Evolutionary conservation across 345 rosid species (phyloP), one percentile per base, ranked within the genome.

Genomic region (Sapria himalayana): DNA sequence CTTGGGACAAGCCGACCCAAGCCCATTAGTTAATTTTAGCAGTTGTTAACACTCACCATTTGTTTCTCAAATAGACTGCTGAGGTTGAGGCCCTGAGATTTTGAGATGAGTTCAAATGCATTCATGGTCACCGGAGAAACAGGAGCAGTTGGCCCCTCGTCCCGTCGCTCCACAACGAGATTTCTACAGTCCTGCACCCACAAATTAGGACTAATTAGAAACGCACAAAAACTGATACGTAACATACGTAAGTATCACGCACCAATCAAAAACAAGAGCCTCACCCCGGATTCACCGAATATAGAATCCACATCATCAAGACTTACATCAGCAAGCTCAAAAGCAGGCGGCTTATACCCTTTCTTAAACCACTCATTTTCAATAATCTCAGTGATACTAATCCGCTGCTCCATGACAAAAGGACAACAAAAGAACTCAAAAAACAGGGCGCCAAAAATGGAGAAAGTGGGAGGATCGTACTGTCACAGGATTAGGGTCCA

Each of bases 361-460:
- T 91, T 84, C 49, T 80, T 91, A 60, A 91, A 91, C 99, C 99
- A 91, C 29, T 84, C 95, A 61, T 84, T 80, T 65, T 66, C 81
- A 55, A 79, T 64, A 59, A 84, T 66, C 61, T 80, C 92, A 2
- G 86, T 65, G 44, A 69, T 66, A 31, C 79, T 72, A 33, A 89
- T 84, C 22, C 95, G 77, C 95, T 91, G 81, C 66, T 59, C 45
- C 31, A 62, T 39, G 47, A n/a, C 56, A 61, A 40, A 47, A 59
- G 37, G 43, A 45, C 16, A 46, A 32, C 15, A 46, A 19, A 39
- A n/a, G n/a, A n/a, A n/a, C n/a, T n/a, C n/a, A n/a, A n/a, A n/a
- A n/a, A n/a, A n/a, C n/a, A n/a, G n/a, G n/a, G n/a, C n/a, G n/a
- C n/a, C n/a, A n/a, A n/a, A 9, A 3, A 22, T 27, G 22, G 9